These are phyloP conservation scores for Venturia pyrina DNA, from an alignment of 2,329 filamentous ascomycete species.

Conservation along the genomic window DNA sequence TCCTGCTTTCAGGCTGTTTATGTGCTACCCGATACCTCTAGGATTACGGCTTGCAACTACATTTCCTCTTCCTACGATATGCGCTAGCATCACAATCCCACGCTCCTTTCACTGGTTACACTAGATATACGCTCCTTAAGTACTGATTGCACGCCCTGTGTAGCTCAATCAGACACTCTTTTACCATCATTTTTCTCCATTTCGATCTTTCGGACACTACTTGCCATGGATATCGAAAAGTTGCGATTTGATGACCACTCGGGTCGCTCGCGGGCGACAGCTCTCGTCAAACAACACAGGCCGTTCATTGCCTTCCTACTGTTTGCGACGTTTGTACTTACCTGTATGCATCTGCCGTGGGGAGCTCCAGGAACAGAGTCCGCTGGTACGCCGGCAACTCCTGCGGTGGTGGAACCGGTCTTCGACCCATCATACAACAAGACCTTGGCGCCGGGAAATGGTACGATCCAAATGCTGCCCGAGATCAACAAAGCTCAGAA, in stretches of 20 bases:
- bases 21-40: background rate
- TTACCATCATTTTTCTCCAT: background rate
- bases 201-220: background rate
- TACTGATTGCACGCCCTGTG: background rate
- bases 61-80: slow-evolving; percentile 2
- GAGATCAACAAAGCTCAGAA: slow-evolving; percentile 4
- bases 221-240: slow-evolving; percentile 13
- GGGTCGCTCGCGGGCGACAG: background rate
- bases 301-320: slow-evolving; percentile 12
- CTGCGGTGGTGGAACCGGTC: background rate
- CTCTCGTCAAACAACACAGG: slow-evolving; percentile 11
- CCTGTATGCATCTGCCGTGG: slow-evolving; percentile 14
- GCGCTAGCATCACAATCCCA: background rate
- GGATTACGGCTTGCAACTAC: background rate
- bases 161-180: background rate
- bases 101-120: background rate
- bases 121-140: background rate
- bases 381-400: background rate
- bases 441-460: slow-evolving; percentile 12
- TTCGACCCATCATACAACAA: slow-evolving; percentile 12
- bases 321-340: slow-evolving; percentile 12
- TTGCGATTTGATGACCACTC: slow-evolving; percentile 10
- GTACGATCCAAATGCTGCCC: slow-evolving; percentile 11
- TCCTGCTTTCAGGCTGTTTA: background rate
- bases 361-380: background rate